Evolutionary conservation across 495 filamentous ascomycete genomes (phyloP), one percentile per base, ranked within the genome.

Genomic region (Evansstolkia leycettana): DNA sequence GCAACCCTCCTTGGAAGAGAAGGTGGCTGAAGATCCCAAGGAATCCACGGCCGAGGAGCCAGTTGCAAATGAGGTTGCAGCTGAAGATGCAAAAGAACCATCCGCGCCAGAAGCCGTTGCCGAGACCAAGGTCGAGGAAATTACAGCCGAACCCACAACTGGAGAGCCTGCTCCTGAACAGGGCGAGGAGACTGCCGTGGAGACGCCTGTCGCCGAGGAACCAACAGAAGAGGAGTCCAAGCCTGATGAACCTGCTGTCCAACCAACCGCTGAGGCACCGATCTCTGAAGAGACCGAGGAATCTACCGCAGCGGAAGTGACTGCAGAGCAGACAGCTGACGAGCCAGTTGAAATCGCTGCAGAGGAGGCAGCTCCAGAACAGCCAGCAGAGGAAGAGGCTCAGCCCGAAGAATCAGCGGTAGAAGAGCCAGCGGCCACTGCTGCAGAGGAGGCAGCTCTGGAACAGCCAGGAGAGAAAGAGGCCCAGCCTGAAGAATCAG

Each of bases 391-490:
- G 14, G 29, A 31, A 31, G 29, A 23, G 20, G 20, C 20, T 9
- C 4, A 23, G 20, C 20, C 20, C 9, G 20, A 5, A 9, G 20
- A 31, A 18, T 11, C 32, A 23, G 13, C 31, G 3, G 31, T 32
- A 13, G 31, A 33, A 14, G 20, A 29, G 29, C 11, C n/a, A n/a
- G n/a, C n/a, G n/a, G n/a, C n/a, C n/a, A n/a, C 17, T 13, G 30
- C 31, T 2, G 39, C 30, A 32, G 33, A 38, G 28, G 18, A 42
- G 28, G 14, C 17, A 3, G 7, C 23, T 15, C 13, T 13, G 11
- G 28, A 44, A 31, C 32, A 31, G 28, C 38, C 45, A 10, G 38
- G 31, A 5, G 31, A 33, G 14, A 15, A 31, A 31, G 29, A 23
- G 20, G 20, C 20, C 20, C 4, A 23, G 20, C 20, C 20, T 23